These are phyloP conservation scores for Amanita rubescens DNA, from an alignment of 768 basidiomycete species.

Conservation along the genomic window DNA sequence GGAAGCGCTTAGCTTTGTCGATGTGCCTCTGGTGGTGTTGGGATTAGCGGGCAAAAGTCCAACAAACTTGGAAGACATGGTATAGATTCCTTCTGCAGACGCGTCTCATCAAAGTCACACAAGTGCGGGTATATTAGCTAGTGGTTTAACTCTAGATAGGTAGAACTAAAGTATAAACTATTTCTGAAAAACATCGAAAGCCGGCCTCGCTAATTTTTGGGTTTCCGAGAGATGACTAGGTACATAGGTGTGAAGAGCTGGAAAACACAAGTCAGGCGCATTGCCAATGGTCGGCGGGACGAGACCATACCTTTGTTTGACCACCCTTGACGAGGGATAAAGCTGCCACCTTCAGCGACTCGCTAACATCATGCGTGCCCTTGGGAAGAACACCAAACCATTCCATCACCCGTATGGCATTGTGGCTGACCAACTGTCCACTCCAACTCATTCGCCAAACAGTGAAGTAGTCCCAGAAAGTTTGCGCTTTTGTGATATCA, in stretches of 20 bases:
- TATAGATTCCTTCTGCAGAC: no score
- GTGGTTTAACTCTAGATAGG: not conserved
- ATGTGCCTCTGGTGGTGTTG: constrained; percentile 52
- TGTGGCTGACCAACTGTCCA: constrained; percentile 80
- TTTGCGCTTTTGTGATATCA: constrained; percentile 88
- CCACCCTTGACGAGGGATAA: constrained; percentile 79
- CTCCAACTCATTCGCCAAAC: constrained; percentile 88
- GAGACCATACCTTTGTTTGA: constrained; percentile 60
- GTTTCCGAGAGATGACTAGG: constrained; percentile 56
- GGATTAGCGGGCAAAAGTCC: constrained; percentile 64
- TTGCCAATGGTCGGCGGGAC: not conserved
- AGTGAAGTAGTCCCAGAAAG: constrained; percentile 82
- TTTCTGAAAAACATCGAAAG: not conserved
- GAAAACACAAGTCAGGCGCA: constrained; percentile 11
- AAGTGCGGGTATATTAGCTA: not conserved
- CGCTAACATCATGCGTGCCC: constrained; percentile 87
- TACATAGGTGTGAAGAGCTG: constrained; percentile 90
- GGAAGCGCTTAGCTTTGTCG: constrained; percentile 61
- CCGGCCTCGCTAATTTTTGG: constrained; percentile 27
- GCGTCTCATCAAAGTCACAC: no score
- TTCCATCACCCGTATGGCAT: constrained; percentile 71
- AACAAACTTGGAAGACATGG: constrained; percentile 43
- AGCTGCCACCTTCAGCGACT: constrained; percentile 79
- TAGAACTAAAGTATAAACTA: not conserved
- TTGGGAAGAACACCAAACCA: constrained; percentile 76